A percentile compares a stretch with the other conserved stretches of the same genome.
phyloP scores from a whole-genome alignment of 202 grass and related monocot species.

The Cymbopogon flexuosus region DNA sequence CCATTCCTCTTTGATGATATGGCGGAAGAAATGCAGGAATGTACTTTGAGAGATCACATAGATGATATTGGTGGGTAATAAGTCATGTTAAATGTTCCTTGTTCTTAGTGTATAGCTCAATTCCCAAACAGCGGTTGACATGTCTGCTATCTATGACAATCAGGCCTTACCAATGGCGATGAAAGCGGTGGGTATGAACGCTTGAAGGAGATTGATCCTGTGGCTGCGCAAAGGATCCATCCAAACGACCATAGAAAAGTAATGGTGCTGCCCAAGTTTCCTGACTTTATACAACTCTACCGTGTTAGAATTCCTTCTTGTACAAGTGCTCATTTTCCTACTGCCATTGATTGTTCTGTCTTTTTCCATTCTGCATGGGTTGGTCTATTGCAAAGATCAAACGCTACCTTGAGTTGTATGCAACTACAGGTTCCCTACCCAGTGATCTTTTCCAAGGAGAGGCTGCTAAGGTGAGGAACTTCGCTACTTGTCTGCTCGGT shows the following conservation, averaged over 20 bases:
- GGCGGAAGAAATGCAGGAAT: conserved; percentile 39
- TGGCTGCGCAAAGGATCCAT: conserved; percentile 71
- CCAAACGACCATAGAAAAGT: conserved; percentile 92
- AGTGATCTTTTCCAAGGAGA: conserved; percentile 81
- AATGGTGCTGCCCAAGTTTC: conserved; percentile 3
- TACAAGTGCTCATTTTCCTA: not conserved
- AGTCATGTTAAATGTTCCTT: not conserved
- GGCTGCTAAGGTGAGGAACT: conserved; percentile 51
- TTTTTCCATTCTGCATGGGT: not conserved
- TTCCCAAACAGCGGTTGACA: not conserved
- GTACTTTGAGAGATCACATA: not conserved
- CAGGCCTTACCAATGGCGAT: conserved; percentile 39
- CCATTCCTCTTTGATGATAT: conserved; percentile 85
- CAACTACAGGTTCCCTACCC: conserved; percentile 55
- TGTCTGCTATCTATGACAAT: not conserved
- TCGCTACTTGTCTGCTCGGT: not conserved
- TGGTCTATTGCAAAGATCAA: conserved; percentile 48
- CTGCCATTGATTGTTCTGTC: not conserved
- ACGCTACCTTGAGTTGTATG: conserved; percentile 70
- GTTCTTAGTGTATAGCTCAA: not conserved
- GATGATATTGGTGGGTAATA: conserved; percentile 32
- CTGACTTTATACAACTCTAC: not conserved
- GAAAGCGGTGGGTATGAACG: conserved; percentile 44
- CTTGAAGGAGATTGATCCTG: conserved; percentile 64
- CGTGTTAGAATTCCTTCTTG: not conserved